Evolutionary conservation across 2,329 filamentous ascomycete species (phyloP).

Genomic region (Blastomyces emzantsi): DNA sequence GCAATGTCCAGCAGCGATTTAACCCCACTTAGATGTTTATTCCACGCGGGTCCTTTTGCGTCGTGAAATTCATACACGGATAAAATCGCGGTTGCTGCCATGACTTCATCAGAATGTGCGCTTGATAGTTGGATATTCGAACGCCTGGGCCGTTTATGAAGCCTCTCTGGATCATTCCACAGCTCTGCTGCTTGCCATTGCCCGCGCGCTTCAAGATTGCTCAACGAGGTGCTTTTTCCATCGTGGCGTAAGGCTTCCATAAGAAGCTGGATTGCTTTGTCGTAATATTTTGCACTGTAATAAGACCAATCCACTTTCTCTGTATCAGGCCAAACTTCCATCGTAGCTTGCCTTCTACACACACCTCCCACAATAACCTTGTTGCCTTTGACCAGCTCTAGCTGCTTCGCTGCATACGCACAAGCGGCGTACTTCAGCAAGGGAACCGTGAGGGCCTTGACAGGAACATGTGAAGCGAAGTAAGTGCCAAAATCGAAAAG

Average conservation of each 20-base stretch:
- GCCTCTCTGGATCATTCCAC: conserved; percentile 33
- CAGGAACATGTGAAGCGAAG: conserved; percentile 52
- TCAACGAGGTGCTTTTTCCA: conserved; percentile 26
- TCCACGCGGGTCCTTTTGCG: conserved; percentile 54
- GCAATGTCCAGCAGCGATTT: conserved; percentile 50
- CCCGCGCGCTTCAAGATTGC: conserved; percentile 28
- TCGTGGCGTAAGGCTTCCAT: conserved; percentile 38
- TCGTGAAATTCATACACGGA: conserved; percentile 62
- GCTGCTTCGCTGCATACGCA: conserved; percentile 54
- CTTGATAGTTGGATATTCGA: conserved; percentile 39
- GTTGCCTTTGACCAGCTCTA: conserved; percentile 45
- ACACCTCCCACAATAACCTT: conserved; percentile 45
- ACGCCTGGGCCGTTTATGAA: conserved; percentile 34
- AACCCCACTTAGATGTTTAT: conserved; percentile 55
- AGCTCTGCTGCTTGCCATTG: conserved; percentile 31
- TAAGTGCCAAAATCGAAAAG: conserved; percentile 46
- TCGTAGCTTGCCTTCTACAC: conserved; percentile 39
- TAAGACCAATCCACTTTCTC: conserved; percentile 50
- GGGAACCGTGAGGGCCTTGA: conserved; percentile 45
- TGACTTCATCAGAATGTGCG: conserved; percentile 47
- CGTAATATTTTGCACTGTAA: conserved; percentile 54
- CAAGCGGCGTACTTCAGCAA: conserved; percentile 47
- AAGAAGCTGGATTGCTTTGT: conserved; percentile 51
- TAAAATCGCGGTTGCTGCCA: conserved; percentile 57
- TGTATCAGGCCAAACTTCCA: conserved; percentile 46